Conservation (phyloP, 257 asterid species). For the Nicotiana knightiana region DNA sequence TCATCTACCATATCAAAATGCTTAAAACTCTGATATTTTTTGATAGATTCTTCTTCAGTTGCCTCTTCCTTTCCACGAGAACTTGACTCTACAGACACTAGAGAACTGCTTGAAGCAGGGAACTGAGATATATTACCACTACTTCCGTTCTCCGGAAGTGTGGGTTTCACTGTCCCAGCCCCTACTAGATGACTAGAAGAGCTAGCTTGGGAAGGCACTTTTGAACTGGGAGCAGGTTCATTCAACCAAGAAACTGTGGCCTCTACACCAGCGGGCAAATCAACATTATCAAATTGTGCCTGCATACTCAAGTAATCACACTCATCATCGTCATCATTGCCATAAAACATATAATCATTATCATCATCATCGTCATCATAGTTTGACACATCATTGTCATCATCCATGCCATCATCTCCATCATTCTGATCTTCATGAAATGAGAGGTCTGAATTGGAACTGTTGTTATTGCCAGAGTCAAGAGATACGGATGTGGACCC, state of each 20-base stretch:
- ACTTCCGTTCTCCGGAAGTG: background rate
- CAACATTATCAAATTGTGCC: constrained; percentile 53
- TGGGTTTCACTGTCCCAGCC: constrained; percentile 12
- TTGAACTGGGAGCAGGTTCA: constrained; percentile 17
- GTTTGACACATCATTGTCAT: constrained; percentile 15
- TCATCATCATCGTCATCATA: constrained; percentile 28
- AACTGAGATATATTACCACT: background rate
- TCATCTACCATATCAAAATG: constrained; percentile 39
- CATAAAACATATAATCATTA: constrained; percentile 13
- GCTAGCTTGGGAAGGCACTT: constrained; percentile 5
- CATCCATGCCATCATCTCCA: constrained; percentile 20
- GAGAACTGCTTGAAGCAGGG: constrained; percentile 31
- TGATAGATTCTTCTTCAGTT: constrained; percentile 21
- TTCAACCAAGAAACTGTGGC: constrained; percentile 48
- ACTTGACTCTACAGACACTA: constrained; percentile 19
- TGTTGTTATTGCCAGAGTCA: constrained; percentile 20
- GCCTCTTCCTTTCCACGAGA: constrained; percentile 30
- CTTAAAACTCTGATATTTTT: constrained; percentile 31
- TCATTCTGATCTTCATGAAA: constrained; percentile 33
- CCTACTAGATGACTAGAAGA: constrained; percentile 7
- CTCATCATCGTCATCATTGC: constrained; percentile 20
- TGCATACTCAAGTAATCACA: constrained; percentile 38
- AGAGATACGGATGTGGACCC: constrained; percentile 32
- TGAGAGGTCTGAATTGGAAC: constrained; percentile 30
- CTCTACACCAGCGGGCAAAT: constrained; percentile 68